Base-by-base conservation (phyloP, 768 basidiomycete species). In the Suillus subalutaceus region DNA sequence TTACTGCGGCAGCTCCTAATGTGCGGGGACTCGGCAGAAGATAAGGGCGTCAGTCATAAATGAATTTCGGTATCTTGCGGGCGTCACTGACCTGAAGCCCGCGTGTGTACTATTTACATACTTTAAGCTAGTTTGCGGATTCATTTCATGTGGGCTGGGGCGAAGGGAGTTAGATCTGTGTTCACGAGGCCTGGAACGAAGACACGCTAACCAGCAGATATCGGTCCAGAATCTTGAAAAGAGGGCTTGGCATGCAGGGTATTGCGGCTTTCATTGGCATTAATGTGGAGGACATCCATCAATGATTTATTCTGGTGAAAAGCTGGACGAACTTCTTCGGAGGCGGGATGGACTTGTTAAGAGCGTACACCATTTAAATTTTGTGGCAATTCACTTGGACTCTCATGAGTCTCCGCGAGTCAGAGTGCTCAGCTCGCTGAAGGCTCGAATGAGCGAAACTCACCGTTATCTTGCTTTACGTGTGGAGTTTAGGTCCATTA, bases 61-160 rank as follows among this genome's bases (percentile, higher is more conserved):
- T 43, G 26, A 32, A 43, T 60, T 32, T 60, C 59, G 59, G 59
- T 60, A 60, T 30, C 10, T 43, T 30, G 59, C 59, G 59, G 59
- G 59, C 30, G 18, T 26, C 30, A 60, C 26, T 43, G 59, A 43
- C 26, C 18, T 60, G 40, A 41, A 41, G 40, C 40, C 30, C 41
- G 41, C 30, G 59, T 60, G 16, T 60, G 59, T 60, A 43, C 32
- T 43, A 60, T 60, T 44, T 60, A 60, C 41, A 26, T 60, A 60
- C 18, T 41, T 20, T 0, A 41, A 41, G 40, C 38, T 7, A 55
- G 53, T 55, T 30, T 53, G 15, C 37, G 37, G 37, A 16, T 53
- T 30, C 26, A 30, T 16, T 30, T 32, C 16, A 7, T 30, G 53
- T 56, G 35, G 20, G 50, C 8, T 52, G 26, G 26, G 55, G 55